A percentile compares a stretch with the other conserved stretches of the same genome.
phyloP scores from a whole-genome alignment of 768 basidiomycete genomes.

The Tricholoma flavovirens region DNA sequence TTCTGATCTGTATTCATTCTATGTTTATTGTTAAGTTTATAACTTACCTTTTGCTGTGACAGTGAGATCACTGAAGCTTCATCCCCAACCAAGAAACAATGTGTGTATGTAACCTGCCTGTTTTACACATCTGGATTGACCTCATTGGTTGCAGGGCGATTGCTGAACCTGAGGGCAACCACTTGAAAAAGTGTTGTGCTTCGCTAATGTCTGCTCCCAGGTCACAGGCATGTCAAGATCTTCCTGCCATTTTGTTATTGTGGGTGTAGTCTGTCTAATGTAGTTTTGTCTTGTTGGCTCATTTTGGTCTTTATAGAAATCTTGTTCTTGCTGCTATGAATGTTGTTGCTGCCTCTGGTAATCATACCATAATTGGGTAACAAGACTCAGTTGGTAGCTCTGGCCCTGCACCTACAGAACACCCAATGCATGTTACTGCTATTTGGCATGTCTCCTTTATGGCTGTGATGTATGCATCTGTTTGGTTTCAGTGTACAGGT shows the following conservation, averaged over 20 bases:
- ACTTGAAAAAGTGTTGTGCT: not conserved
- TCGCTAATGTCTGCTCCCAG: not conserved
- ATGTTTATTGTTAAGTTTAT: not conserved
- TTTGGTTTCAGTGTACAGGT: not conserved
- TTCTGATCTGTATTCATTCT: not conserved
- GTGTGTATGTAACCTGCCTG: not conserved
- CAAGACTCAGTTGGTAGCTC: not conserved
- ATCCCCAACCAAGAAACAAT: not conserved
- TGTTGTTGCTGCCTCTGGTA: not conserved
- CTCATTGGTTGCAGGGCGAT: not conserved
- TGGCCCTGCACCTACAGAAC: not conserved
- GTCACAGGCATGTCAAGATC: not conserved
- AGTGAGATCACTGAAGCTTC: not conserved
- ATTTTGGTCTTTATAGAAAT: not conserved
- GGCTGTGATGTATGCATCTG: not conserved
- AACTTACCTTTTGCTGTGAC: not conserved
- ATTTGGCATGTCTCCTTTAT: not conserved
- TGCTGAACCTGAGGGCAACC: not conserved
- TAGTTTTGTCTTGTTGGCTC: not conserved
- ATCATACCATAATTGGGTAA: not conserved
- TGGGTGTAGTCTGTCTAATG: not conserved
- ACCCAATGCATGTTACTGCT: not conserved
- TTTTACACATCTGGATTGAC: not conserved
- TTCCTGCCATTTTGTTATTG: not conserved
- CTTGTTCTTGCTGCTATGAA: not conserved